Base-by-base conservation (phyloP, 345 rosid genomes). In the Arabidopsis suecica region DNA sequence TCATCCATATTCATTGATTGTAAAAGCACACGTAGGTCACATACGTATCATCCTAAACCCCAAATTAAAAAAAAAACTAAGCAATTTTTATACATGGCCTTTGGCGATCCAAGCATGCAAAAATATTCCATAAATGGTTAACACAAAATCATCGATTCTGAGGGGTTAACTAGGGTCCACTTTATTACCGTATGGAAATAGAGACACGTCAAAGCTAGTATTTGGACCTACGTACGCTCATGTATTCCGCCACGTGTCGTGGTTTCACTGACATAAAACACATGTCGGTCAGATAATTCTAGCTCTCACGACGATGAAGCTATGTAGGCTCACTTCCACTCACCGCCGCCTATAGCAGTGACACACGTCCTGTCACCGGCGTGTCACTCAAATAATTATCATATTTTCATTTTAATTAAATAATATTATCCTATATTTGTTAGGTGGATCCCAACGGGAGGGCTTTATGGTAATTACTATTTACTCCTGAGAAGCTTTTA, bases 321-420 rank as follows among this genome's bases (percentile, higher is more conserved):
- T 20, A 22, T 7, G 65, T 68, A 48, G 68, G 50, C 79, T 54
- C 72, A 57, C 23, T 62, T 36, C 20, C 77, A 32, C 57, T 55
- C 69, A 75, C 61, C 62, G 69, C 56, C 57, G 69, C 74, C 47
- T 61, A 40, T 34, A n/a, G 49, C 58, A 12, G 68, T 42, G 58
- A 69, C 79, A 76, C 79, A 61, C 69, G 74, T 59, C 37, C 16
- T 12, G 61, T 74, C 71, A 74, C 71, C 20, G 64, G 36, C 73
- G 12, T 69, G 65, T 60, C 62, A 62, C 54, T 40, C 33, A 16
- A 16, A 7, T 10, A 61, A 41, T 33, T 4, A 28, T 53, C 34
- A 6, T 12, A 5, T 7, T 32, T 14, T 32, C 4, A 5, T 9
- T 13, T 3, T 2, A 25, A 66, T 12, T 67, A 50, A 68, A 75